Evolutionary conservation across 805 yeast genomes (phyloP).

Genomic region (Myxozyma kluyveri): DNA sequence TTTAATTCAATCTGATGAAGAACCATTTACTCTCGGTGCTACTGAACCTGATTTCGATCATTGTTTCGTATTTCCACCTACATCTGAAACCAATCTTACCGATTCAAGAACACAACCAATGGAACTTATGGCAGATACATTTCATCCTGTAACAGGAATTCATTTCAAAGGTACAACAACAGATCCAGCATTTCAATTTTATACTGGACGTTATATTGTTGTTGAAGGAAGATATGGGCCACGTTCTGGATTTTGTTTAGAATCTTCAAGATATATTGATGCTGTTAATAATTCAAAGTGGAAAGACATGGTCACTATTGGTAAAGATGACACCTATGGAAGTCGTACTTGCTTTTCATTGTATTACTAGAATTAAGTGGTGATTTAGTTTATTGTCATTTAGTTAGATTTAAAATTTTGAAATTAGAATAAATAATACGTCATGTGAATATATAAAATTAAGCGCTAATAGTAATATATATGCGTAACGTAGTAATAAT

Average conservation of each 20-base stretch:
- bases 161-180: constrained; percentile 50
- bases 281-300: constrained; percentile 51
- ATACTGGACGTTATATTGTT: constrained; percentile 56
- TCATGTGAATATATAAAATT: no score
- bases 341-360: constrained; percentile 40
- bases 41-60: constrained; percentile 47
- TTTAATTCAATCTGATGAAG: constrained; percentile 29
- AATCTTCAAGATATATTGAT: constrained; percentile 58
- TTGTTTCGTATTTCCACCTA: constrained; percentile 45
- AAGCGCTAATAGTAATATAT: no score
- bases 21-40: constrained; percentile 35
- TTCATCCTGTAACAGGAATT: constrained; percentile 46
- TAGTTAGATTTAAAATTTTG: no score
- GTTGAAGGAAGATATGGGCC: constrained; percentile 34
- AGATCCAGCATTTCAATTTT: constrained; percentile 65
- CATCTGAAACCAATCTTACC: constrained; percentile 34
- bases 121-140: constrained; percentile 44
- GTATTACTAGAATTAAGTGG: constrained; percentile 23
- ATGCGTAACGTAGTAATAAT: constrained; percentile 15
- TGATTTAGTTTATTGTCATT: no score
- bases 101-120: constrained; percentile 50
- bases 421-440: no score
- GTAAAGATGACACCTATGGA: constrained; percentile 55
- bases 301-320: constrained; percentile 49
- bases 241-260: constrained; percentile 59